Percentiles rank a stretch among this genome's conserved stretches.
These are phyloP conservation scores for Chenopodium album DNA, from an alignment of 148 eudicot species.

Conservation along the genomic window DNA sequence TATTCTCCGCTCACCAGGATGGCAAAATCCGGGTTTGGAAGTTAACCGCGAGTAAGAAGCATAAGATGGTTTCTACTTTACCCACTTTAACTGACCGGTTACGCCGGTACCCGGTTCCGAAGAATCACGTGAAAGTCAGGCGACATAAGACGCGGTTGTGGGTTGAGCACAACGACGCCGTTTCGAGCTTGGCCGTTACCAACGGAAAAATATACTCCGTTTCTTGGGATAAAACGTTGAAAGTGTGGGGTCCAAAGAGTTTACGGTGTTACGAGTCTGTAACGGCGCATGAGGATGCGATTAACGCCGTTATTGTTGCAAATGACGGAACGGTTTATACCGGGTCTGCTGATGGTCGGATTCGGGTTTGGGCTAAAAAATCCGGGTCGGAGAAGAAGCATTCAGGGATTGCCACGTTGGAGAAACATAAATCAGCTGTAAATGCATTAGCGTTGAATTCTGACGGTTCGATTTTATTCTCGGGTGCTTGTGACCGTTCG, in stretches of 20 bases:
- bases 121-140: constrained; percentile 63
- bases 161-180: constrained; percentile 85
- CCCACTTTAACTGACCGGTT: constrained; percentile 63
- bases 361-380: constrained; percentile 47
- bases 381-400: constrained; percentile 15
- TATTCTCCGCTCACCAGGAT: constrained; percentile 75
- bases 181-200: constrained; percentile 44
- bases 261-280: constrained; percentile 48
- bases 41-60: constrained; percentile 23
- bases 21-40: constrained; percentile 70
- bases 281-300: constrained; percentile 63
- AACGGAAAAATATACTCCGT: constrained; percentile 45
- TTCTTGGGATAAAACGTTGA: constrained; percentile 74
- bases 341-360: constrained; percentile 58
- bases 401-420: constrained; percentile 41
- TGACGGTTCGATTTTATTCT: constrained; percentile 53
- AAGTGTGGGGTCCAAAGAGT: constrained; percentile 44
- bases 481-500: constrained; percentile 78
- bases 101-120: constrained; percentile 41
- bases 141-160: constrained; percentile 65
- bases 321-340: constrained; percentile 53
- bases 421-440: constrained; percentile 66
- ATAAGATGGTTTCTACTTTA: constrained; percentile 45
- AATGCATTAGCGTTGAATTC: constrained; percentile 56
- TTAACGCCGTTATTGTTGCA: constrained; percentile 58